These are phyloP conservation scores for Stemphylium beticola DNA, from an alignment of 2,329 filamentous ascomycete species.

Conservation along the genomic window DNA sequence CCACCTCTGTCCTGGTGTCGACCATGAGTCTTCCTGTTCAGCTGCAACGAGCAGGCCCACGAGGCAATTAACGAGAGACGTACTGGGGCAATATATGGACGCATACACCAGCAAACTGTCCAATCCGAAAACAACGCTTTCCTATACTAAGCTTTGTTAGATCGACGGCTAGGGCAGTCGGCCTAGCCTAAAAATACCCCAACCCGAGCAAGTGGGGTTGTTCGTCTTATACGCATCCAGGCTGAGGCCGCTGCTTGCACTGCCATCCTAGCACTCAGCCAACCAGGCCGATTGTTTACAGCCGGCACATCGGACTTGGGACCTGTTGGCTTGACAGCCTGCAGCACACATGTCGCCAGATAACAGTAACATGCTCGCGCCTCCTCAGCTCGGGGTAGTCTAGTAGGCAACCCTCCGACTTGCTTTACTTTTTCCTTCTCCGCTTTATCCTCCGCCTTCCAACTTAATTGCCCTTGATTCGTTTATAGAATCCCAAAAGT, in stretches of 20 bases:
- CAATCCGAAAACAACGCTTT: background rate
- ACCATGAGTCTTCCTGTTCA: background rate
- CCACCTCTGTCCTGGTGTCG: background rate
- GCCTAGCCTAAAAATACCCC: constrained; percentile 24
- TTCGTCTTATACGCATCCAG: constrained; percentile 21
- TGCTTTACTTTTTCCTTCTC: constrained; percentile 6
- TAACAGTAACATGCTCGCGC: constrained; percentile 27
- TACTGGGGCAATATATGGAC: background rate
- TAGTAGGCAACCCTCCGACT: constrained; percentile 11
- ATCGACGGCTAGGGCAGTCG: constrained; percentile 7
- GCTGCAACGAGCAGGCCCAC: background rate
- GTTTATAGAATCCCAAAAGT: no score
- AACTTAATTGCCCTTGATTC: background rate
- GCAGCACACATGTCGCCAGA: constrained; percentile 23
- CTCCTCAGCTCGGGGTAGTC: constrained; percentile 16
- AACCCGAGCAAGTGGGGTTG: constrained; percentile 23
- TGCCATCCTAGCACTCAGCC: constrained; percentile 21
- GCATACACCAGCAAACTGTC: background rate
- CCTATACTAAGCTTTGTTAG: constrained; percentile 12
- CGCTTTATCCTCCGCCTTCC: background rate
- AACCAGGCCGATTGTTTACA: constrained; percentile 22
- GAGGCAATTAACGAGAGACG: background rate
- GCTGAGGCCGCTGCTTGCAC: constrained; percentile 27
- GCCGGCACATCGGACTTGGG: constrained; percentile 28
- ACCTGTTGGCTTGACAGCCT: constrained; percentile 26